phyloP scores from a whole-genome alignment of 768 basidiomycete species.

The Daedaleopsis nitida region DNA sequence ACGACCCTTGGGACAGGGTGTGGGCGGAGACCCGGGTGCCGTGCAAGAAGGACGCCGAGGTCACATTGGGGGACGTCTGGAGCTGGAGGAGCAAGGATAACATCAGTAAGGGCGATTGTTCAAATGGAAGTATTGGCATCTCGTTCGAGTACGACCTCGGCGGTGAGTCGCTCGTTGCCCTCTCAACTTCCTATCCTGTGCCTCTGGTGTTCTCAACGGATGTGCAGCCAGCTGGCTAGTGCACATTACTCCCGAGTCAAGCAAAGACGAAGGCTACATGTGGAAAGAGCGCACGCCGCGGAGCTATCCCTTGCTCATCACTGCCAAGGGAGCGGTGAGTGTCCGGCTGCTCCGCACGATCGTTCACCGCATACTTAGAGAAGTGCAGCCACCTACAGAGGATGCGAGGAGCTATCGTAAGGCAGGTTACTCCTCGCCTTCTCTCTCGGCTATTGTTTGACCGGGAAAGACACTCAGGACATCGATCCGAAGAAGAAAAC shows the following conservation, averaged over 20 bases:
- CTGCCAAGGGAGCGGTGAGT: slow-evolving; percentile 21
- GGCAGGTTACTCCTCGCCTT: not conserved
- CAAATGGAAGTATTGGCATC: slow-evolving; percentile 26
- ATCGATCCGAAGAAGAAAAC: slow-evolving; percentile 26
- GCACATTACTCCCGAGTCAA: slow-evolving; percentile 26
- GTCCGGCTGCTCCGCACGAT: not conserved
- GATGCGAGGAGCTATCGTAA: slow-evolving; percentile 17
- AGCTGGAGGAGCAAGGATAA: slow-evolving; percentile 18
- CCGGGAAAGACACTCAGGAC: slow-evolving; percentile 23
- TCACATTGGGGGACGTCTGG: slow-evolving; percentile 32
- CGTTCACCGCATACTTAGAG: not conserved
- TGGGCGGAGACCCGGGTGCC: not conserved
- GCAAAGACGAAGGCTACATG: slow-evolving; percentile 15
- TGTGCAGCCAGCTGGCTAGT: slow-evolving; percentile 27
- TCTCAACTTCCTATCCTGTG: no score
- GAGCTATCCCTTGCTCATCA: slow-evolving; percentile 25
- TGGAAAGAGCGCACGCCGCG: slow-evolving; percentile 13
- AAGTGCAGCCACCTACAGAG: slow-evolving; percentile 21
- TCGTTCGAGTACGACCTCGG: slow-evolving; percentile 29
- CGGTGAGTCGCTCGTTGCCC: not conserved
- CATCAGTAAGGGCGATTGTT: slow-evolving; percentile 28
- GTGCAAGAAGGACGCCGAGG: slow-evolving; percentile 21
- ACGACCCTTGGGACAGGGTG: slow-evolving; percentile 1
- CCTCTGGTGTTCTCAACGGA: not conserved
- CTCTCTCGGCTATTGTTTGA: not conserved